A percentile compares a stretch with the other conserved stretches of the same genome.
Evolutionary conservation across 1,284 basidiomycete genomes (phyloP).

Genomic region (Leucoagaricus sp.): DNA sequence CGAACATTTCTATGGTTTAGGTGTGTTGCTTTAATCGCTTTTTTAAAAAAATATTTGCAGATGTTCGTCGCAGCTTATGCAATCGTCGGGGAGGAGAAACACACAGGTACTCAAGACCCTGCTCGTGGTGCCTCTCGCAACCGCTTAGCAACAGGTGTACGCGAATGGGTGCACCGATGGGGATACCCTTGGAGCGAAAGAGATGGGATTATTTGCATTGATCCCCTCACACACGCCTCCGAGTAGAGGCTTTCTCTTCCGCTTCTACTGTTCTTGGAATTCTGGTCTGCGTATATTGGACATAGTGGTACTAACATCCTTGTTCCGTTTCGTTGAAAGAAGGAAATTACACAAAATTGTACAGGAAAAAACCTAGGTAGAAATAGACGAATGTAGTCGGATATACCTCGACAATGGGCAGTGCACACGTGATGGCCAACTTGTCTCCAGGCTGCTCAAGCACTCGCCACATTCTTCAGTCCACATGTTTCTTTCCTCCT

Average conservation of each 20-base stretch:
- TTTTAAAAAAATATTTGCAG: background rate
- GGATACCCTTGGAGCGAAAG: slow-evolving; percentile 95
- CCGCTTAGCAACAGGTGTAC: slow-evolving; percentile 81
- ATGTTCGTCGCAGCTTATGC: slow-evolving; percentile 63
- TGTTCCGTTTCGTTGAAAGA: background rate
- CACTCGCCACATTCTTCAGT: background rate
- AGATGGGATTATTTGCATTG: slow-evolving; percentile 88
- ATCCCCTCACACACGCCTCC: slow-evolving; percentile 72
- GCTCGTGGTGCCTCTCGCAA: slow-evolving; percentile 80
- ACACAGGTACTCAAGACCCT: slow-evolving; percentile 86
- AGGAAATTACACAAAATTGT: no score
- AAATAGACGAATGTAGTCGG: background rate
- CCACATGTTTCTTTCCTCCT: slow-evolving; percentile 11
- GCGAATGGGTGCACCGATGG: slow-evolving; percentile 90
- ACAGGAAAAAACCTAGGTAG: background rate
- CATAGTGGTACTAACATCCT: background rate
- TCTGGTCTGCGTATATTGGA: slow-evolving; percentile 1
- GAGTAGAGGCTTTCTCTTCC: slow-evolving; percentile 31
- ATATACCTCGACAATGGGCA: slow-evolving; percentile 4
- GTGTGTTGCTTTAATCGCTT: slow-evolving; percentile 41
- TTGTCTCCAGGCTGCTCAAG: slow-evolving; percentile 6
- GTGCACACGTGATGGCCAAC: slow-evolving; percentile 9
- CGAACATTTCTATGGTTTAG: slow-evolving; percentile 84
- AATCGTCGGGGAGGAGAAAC: slow-evolving; percentile 94
- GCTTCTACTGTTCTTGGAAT: slow-evolving; percentile 1